Evolutionary conservation across 257 asterid genomes (phyloP).

Genomic region (Ilex aquifolium): DNA sequence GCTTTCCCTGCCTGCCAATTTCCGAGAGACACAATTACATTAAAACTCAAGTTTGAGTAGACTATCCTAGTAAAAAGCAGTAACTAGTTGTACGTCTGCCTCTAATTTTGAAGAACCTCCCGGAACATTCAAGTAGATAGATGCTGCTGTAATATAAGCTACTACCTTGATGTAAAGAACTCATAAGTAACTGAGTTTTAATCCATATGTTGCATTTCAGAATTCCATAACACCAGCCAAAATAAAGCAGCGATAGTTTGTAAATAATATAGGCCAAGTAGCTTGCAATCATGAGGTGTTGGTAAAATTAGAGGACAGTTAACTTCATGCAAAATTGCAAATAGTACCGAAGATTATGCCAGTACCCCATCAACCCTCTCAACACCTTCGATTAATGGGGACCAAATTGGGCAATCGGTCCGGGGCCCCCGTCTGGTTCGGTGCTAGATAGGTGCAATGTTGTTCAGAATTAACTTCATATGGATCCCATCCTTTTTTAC

Average conservation of each 20-base stretch:
- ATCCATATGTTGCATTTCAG: no score
- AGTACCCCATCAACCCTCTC: no score
- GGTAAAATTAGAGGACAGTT: background rate
- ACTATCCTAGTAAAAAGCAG: slow-evolving; percentile 1
- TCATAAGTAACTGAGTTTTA: background rate
- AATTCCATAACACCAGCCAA: no score
- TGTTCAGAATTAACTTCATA: no score
- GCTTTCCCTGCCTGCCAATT: slow-evolving; percentile 36
- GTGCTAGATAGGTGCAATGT: no score
- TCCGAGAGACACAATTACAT: slow-evolving; percentile 7
- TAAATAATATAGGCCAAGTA: background rate
- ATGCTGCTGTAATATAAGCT: background rate
- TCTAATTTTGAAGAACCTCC: background rate
- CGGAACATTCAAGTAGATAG: background rate
- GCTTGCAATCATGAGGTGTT: background rate
- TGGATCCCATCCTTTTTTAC: no score
- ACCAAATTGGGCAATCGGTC: no score
- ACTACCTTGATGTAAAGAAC: background rate
- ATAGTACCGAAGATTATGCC: no score
- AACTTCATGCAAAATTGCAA: no score
- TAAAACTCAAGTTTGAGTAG: background rate
- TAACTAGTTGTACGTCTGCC: background rate
- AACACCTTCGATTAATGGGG: no score
- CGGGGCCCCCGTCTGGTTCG: no score
- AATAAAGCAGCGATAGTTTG: background rate